Conservation (phyloP, 371 early-diverging fungal genomes). For the Globomyces sp. region DNA sequence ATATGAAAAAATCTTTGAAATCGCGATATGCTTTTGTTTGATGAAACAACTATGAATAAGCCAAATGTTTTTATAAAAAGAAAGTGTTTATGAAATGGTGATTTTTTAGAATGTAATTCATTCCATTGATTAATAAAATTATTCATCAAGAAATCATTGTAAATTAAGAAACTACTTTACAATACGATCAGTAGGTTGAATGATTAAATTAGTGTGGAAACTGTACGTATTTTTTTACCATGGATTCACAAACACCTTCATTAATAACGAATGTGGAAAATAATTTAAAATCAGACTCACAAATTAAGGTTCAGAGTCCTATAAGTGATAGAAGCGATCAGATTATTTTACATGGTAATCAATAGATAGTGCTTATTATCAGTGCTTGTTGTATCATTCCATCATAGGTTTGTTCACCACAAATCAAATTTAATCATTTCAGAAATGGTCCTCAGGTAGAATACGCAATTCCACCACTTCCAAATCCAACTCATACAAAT, state of each 20-base stretch:
- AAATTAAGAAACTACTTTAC: no score
- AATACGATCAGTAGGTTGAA: no score
- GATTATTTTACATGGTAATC: slow-evolving; percentile 6
- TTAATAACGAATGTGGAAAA: no score
- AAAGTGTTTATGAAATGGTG: no score
- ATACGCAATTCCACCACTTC: slow-evolving; percentile 71
- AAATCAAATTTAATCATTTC: neutral
- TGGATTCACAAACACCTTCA: no score
- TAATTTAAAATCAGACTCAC: no score
- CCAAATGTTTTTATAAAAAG: neutral
- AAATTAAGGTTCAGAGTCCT: neutral
- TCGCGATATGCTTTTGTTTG: slow-evolving; percentile 5
- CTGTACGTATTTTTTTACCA: no score
- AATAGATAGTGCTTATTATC: neutral
- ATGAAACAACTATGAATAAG: slow-evolving; percentile 7
- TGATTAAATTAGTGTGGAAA: no score
- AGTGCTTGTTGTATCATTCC: slow-evolving; percentile 51
- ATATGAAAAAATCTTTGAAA: slow-evolving; percentile 6
- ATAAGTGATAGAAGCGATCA: neutral
- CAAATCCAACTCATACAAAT: slow-evolving; percentile 36
- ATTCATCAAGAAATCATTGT: no score
- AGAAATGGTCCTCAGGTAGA: slow-evolving; percentile 60
- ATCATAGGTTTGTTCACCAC: slow-evolving; percentile 36
- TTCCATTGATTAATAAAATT: no score
- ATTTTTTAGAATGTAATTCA: no score